Conservation (phyloP, 2,329 filamentous ascomycete genomes). For the Polychaeton citri region DNA sequence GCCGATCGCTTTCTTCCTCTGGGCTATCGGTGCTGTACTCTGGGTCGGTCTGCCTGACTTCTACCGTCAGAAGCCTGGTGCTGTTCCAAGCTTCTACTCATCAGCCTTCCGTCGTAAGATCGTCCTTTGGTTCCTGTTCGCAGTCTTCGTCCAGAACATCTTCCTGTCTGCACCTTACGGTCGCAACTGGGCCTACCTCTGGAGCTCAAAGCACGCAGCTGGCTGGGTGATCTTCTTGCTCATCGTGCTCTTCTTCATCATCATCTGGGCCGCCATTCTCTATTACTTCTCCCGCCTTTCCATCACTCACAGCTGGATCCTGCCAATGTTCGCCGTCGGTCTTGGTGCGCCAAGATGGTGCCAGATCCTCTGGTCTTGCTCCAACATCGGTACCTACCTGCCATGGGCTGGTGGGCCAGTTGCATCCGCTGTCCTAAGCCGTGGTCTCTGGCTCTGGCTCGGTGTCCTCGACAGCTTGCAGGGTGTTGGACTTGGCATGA, state of each 20-base stretch:
- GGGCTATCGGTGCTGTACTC: slow-evolving; percentile 41
- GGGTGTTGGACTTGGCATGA: slow-evolving; percentile 55
- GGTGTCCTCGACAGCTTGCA: slow-evolving; percentile 52
- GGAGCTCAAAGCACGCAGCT: slow-evolving; percentile 42
- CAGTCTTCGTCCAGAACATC: slow-evolving; percentile 53
- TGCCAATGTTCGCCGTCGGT: slow-evolving; percentile 54
- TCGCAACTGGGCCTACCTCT: slow-evolving; percentile 53
- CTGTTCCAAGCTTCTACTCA: slow-evolving; percentile 52
- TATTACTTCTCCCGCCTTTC: slow-evolving; percentile 41
- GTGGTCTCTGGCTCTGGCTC: slow-evolving; percentile 53
- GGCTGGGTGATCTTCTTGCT: slow-evolving; percentile 45
- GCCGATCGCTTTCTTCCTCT: slow-evolving; percentile 45
- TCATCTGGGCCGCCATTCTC: slow-evolving; percentile 43
- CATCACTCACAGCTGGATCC: slow-evolving; percentile 50
- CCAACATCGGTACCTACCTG: slow-evolving; percentile 46
- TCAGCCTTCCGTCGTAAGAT: slow-evolving; percentile 50
- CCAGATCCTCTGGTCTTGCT: slow-evolving; percentile 54
- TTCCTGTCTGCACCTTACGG: slow-evolving; percentile 54
- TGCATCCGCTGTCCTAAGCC: slow-evolving; percentile 41
- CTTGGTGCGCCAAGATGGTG: slow-evolving; percentile 53
- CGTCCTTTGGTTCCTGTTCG: slow-evolving; percentile 53
- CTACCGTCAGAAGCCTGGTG: slow-evolving; percentile 51
- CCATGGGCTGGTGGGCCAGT: slow-evolving; percentile 47
- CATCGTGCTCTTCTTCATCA: slow-evolving; percentile 40
- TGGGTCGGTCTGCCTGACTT: slow-evolving; percentile 52